phyloP scores from a whole-genome alignment of 495 filamentous ascomycete genomes.

The Opeltia flavorubescens region DNA sequence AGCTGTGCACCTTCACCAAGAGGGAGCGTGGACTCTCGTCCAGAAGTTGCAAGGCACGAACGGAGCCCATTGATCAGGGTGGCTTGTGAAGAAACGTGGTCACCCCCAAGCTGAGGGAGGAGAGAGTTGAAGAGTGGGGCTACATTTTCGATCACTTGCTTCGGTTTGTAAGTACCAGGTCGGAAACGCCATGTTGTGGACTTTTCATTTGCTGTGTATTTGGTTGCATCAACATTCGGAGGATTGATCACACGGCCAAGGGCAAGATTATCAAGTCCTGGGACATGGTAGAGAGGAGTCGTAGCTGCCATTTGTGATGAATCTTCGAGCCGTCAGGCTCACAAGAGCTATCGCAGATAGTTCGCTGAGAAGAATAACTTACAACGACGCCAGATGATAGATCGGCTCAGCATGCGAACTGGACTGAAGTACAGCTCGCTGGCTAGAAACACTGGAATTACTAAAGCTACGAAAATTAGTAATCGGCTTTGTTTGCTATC shows the following conservation, averaged over 20 bases:
- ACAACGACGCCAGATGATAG: too few species aligned
- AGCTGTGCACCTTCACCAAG: neutral
- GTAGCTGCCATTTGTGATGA: neutral
- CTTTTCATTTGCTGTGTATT: neutral
- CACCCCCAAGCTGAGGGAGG: slow-evolving; percentile 15
- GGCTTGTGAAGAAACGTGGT: slow-evolving; percentile 12
- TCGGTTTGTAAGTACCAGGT: slow-evolving; percentile 20
- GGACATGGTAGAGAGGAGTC: neutral
- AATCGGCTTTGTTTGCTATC: too few species aligned
- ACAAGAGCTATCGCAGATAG: too few species aligned
- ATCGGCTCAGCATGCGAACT: too few species aligned
- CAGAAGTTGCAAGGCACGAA: slow-evolving; percentile 17
- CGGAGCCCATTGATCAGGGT: slow-evolving; percentile 18
- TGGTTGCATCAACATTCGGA: neutral
- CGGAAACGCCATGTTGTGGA: slow-evolving; percentile 1
- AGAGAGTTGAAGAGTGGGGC: slow-evolving; percentile 20
- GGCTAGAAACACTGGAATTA: too few species aligned
- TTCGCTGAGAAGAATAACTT: too few species aligned
- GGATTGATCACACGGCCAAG: neutral
- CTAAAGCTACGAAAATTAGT: too few species aligned
- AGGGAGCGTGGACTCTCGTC: slow-evolving; percentile 18
- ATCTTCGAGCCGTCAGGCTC: neutral
- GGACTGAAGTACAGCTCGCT: too few species aligned
- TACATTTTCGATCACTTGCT: slow-evolving; percentile 17
- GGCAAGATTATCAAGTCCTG: neutral